Percentiles rank a stretch among this genome's conserved stretches.
phyloP scores from a whole-genome alignment of 2,329 filamentous ascomycete genomes.

The Monascus ruber region DNA sequence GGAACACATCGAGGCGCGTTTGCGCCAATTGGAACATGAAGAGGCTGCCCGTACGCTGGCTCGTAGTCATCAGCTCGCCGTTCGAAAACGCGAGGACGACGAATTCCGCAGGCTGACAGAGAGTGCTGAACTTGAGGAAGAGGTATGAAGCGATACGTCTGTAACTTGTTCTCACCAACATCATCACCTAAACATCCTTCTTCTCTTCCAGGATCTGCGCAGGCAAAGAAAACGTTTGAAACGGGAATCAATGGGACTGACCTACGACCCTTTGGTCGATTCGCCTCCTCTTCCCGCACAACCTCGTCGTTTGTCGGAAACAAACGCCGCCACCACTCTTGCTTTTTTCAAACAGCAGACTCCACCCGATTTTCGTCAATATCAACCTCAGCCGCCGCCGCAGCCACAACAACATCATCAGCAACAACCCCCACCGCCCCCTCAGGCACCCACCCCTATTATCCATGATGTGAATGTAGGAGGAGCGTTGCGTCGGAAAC shows the following conservation, averaged over 20 bases:
- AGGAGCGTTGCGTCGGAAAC: conserved; percentile 24
- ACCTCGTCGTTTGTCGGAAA: conserved; percentile 29
- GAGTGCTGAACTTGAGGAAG: conserved; percentile 28
- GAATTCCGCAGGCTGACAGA: conserved; percentile 30
- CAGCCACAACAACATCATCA: conserved; percentile 1
- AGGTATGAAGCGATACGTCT: conserved; percentile 17
- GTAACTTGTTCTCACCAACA: not conserved
- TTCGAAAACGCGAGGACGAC: conserved; percentile 30
- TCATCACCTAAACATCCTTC: not conserved
- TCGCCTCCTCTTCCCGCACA: conserved; percentile 28
- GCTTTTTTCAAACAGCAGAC: conserved; percentile 32
- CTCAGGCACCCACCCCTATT: conserved; percentile 4
- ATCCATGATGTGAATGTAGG: conserved; percentile 15
- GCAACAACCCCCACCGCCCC: not conserved
- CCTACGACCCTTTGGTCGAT: conserved; percentile 21
- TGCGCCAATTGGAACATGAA: conserved; percentile 30
- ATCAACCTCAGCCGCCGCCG: conserved; percentile 6
- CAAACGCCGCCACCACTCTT: conserved; percentile 29
- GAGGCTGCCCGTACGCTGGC: conserved; percentile 27
- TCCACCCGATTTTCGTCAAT: conserved; percentile 25
- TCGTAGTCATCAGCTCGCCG: conserved; percentile 24
- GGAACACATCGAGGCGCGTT: conserved; percentile 28
- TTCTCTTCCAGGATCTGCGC: conserved; percentile 22
- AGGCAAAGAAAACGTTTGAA: conserved; percentile 29
- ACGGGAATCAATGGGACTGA: conserved; percentile 30